phyloP scores from a whole-genome alignment of 768 basidiomycete species.

The Lactifluus hygrophoroides region DNA sequence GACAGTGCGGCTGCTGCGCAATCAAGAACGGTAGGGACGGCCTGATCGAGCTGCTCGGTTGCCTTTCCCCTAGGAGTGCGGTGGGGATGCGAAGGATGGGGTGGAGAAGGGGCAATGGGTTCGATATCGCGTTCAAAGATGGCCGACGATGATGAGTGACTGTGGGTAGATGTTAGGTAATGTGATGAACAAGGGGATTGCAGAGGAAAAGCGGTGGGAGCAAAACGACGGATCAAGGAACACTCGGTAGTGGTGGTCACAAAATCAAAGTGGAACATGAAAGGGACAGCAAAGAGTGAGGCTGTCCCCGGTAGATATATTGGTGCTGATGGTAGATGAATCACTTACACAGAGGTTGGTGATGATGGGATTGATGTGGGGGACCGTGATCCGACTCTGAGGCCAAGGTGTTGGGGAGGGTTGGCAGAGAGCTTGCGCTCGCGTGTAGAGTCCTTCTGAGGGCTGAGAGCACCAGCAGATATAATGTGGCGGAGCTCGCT shows the following conservation, averaged over 20 bases:
- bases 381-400: conserved; percentile 50
- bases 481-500: conserved; percentile 50
- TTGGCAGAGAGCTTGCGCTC: conserved; percentile 35
- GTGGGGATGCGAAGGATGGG: conserved; percentile 51
- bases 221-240: not conserved
- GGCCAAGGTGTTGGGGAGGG: conserved; percentile 41
- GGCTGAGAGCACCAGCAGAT: conserved; percentile 38
- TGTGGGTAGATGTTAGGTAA: conserved; percentile 20
- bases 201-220: not conserved
- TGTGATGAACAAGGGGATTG: not conserved
- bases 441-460: conserved; percentile 28
- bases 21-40: conserved; percentile 81
- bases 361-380: conserved; percentile 73
- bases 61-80: conserved; percentile 62
- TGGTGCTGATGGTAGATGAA: conserved; percentile 8
- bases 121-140: conserved; percentile 93
- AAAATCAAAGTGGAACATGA: not conserved
- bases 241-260: not conserved
- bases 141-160: conserved; percentile 75
- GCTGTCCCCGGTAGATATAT: not conserved
- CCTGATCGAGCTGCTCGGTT: conserved; percentile 66
- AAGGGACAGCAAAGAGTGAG: not conserved
- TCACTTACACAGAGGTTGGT: conserved; percentile 65
- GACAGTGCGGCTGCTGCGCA: conserved; percentile 70
- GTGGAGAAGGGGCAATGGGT: conserved; percentile 38